phyloP scores from a whole-genome alignment of 305 asterid species.

The Fraxinus xanthoxyloides region DNA sequence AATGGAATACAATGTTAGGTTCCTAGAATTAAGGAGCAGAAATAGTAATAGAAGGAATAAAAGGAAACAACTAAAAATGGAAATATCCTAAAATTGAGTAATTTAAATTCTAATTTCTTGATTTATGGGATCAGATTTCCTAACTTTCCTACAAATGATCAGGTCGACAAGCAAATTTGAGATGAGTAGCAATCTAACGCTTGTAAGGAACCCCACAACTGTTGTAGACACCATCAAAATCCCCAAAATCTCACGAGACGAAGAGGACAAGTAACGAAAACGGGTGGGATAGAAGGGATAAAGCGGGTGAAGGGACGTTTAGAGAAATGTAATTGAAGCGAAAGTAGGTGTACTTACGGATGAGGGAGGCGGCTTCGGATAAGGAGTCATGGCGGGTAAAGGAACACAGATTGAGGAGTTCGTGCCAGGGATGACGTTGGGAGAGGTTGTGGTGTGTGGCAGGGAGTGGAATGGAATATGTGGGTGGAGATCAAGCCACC shows the following conservation, averaged over 20 bases:
- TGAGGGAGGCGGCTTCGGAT: conserved; percentile 59
- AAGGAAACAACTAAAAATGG: too few species aligned
- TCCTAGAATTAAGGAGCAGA: too few species aligned
- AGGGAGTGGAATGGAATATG: conserved; percentile 54
- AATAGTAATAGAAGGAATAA: too few species aligned
- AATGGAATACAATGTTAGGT: too few species aligned
- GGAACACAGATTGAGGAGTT: conserved; percentile 58
- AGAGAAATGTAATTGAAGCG: conserved; percentile 58
- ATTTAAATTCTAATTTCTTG: too few species aligned
- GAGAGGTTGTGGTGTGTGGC: conserved; percentile 47
- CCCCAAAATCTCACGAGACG: conserved; percentile 54
- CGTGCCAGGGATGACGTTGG: conserved; percentile 61
- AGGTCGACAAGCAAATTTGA: conserved; percentile 52
- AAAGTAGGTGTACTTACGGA: conserved; percentile 56
- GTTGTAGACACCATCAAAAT: conserved; percentile 46
- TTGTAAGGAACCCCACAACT: conserved; percentile 59
- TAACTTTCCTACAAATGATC: not conserved
- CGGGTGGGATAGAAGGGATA: conserved; percentile 60
- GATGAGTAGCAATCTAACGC: conserved; percentile 58
- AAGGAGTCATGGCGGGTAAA: conserved; percentile 61
- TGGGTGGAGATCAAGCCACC: conserved; percentile 46
- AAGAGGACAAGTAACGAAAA: conserved; percentile 51
- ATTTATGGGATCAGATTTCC: too few species aligned
- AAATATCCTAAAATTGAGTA: too few species aligned
- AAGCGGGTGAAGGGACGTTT: conserved; percentile 41